Conservation (phyloP, 495 filamentous ascomycete species). For the Zalerion maritima region DNA sequence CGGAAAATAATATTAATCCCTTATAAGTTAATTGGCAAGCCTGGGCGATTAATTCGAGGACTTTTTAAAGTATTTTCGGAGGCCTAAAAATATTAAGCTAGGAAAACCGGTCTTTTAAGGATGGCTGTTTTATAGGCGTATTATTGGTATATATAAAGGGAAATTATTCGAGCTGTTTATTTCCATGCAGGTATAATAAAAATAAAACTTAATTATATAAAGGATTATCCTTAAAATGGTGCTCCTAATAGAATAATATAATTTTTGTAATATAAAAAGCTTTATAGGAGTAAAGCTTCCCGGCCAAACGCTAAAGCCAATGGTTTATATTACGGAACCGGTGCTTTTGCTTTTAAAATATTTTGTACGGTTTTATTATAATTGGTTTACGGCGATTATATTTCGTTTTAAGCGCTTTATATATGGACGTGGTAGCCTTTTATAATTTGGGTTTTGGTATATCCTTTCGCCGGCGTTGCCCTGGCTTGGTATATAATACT, state of each 20-base stretch:
- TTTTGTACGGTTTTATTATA: not conserved
- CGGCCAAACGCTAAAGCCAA: slow-evolving; percentile 1
- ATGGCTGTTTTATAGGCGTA: slow-evolving; percentile 1
- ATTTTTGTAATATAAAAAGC: slow-evolving; percentile 2
- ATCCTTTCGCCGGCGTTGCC: not conserved
- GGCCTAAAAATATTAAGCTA: not conserved
- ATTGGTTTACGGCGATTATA: not conserved
- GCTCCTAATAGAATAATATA: slow-evolving; percentile 2
- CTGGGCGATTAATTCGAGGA: not conserved
- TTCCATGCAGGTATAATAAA: not conserved
- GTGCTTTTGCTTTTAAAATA: slow-evolving; percentile 1
- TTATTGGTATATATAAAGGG: too few relatives aligned
- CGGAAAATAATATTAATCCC: not conserved
- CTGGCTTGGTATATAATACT: slow-evolving; percentile 1
- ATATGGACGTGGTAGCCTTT: slow-evolving; percentile 1
- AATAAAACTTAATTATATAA: slow-evolving; percentile 2
- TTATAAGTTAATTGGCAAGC: not conserved
- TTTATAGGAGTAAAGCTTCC: slow-evolving; percentile 1
- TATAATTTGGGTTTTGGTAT: not conserved
- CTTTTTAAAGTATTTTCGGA: not conserved
- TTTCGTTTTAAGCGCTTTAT: slow-evolving; percentile 1
- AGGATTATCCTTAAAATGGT: slow-evolving; percentile 2
- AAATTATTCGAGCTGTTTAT: slow-evolving; percentile 2
- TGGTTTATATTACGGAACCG: slow-evolving; percentile 1
- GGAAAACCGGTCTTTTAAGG: slow-evolving; percentile 1